These are phyloP conservation scores for Suhomyces panamericanus DNA, from an alignment of 1,139 yeast genomes.

Conservation along the genomic window DNA sequence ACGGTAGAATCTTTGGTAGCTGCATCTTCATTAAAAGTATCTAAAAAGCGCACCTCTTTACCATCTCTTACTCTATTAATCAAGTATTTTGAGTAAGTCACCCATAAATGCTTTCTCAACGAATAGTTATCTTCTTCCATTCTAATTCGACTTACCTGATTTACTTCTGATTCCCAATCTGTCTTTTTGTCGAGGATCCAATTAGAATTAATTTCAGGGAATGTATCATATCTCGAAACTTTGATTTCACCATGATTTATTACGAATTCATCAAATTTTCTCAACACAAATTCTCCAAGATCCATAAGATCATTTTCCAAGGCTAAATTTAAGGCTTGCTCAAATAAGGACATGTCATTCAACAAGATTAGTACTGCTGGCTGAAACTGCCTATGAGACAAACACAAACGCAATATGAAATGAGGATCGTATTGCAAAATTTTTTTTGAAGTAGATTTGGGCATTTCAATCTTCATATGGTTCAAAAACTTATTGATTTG, in stretches of 20 bases:
- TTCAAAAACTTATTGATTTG: constrained; percentile 34
- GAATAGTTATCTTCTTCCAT: constrained; percentile 40
- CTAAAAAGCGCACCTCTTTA: constrained; percentile 23
- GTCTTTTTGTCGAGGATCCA: background rate
- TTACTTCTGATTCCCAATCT: background rate
- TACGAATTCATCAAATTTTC: constrained; percentile 32
- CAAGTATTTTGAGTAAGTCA: constrained; percentile 62
- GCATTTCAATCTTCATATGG: constrained; percentile 23
- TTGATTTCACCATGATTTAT: constrained; percentile 16
- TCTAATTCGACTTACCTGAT: constrained; percentile 26
- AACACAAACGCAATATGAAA: constrained; percentile 73
- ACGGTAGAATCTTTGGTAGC: constrained; percentile 4
- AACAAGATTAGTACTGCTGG: constrained; percentile 75
- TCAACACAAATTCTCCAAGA: constrained; percentile 47
- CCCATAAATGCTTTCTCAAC: constrained; percentile 71
- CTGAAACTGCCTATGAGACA: constrained; percentile 55
- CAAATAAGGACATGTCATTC: constrained; percentile 61
- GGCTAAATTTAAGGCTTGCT: constrained; percentile 80
- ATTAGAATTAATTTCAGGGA: constrained; percentile 7
- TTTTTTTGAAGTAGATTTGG: constrained; percentile 10
- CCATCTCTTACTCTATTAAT: constrained; percentile 42
- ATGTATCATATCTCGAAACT: constrained; percentile 1
- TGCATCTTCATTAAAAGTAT: constrained; percentile 15
- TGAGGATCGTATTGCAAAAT: constrained; percentile 56
- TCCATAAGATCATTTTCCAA: constrained; percentile 61